Evolutionary conservation across 1,284 basidiomycete genomes (phyloP), one percentile per base, ranked within the genome.

Genomic region (Hemileia vastatrix): DNA sequence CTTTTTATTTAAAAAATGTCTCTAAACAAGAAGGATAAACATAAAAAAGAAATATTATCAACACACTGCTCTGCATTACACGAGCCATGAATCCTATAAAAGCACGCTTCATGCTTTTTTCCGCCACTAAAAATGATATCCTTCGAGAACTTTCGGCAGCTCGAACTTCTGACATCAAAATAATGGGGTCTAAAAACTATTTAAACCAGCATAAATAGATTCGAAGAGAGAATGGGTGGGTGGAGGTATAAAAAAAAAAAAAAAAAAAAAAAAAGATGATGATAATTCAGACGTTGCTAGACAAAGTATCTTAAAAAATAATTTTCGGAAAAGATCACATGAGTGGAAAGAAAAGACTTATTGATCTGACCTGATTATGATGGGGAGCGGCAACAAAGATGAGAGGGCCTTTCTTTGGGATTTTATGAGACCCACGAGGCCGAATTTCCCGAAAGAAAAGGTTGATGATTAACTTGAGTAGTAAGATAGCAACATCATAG

Each of bases 401-500:
- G 68, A 97, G 84, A 5, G 95, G 90, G 0, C 92, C 95, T 67
- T 90, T 83, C 65, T 82, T 81, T 36, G 95, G 95, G 57, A 99
- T 91, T 72, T 96, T 88, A 82, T 88, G 96, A 45, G 93, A 87
- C 55, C 95, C 91, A 76, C 95, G 82, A 11, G 69, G 66, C 6
- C 93, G 83, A 71, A 98, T 87, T 79, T 98, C 94, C 66, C 95
- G 82, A 80, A 99, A 98, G 82, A 98, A 98, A 70, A 98, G 86
- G 77, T 90, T 90, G 71, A 89, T 90, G 66, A 98, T 83, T 21
- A 85, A 80, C 64, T 86, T 80, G 88, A 88, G 74, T 33, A 76
- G 71, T 51, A 70, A 63, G 49, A 77, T 72, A 19, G 73, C 67
- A 43, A 77, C 51, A 64, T 78, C 77, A 65, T 77, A 78, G 27